phyloP scores from a whole-genome alignment of 306 rosid genomes.

The Spatholobus suberectus region DNA sequence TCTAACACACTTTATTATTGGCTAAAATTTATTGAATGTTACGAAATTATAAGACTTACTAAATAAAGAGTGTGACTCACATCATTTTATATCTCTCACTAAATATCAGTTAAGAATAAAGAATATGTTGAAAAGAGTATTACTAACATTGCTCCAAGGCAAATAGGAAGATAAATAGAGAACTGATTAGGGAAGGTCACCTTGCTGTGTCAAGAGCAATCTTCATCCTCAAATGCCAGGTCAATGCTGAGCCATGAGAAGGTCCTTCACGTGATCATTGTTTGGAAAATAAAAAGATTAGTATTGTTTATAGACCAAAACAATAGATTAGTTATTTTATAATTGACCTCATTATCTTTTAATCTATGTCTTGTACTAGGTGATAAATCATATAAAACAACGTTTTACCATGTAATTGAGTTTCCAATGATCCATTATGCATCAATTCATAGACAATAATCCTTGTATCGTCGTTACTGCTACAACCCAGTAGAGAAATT shows the following conservation, averaged over 20 bases:
- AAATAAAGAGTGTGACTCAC: background rate
- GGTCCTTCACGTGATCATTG: conserved; percentile 60
- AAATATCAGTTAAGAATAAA: background rate
- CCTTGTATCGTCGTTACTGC: conserved; percentile 64
- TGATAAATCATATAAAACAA: background rate
- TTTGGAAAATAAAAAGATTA: conserved; percentile 17
- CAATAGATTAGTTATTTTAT: background rate
- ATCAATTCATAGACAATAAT: conserved; percentile 88
- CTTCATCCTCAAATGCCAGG: conserved; percentile 97
- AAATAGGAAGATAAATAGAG: background rate
- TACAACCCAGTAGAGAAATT: conserved; percentile 79
- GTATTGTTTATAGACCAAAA: background rate
- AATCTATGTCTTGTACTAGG: background rate
- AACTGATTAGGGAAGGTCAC: conserved; percentile 53
- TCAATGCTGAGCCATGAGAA: conserved; percentile 84
- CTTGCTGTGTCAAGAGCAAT: conserved; percentile 95
- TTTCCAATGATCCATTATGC: conserved; percentile 94
- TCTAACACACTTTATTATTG: background rate
- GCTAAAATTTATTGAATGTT: background rate
- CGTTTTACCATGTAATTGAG: conserved; percentile 86
- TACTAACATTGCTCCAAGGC: background rate
- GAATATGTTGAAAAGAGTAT: background rate
- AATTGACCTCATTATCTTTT: conserved; percentile 14
- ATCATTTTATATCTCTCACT: background rate
- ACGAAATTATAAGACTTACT: background rate